phyloP scores from a whole-genome alignment of 495 filamentous ascomycete species.

The Choiromyces venosus region DNA sequence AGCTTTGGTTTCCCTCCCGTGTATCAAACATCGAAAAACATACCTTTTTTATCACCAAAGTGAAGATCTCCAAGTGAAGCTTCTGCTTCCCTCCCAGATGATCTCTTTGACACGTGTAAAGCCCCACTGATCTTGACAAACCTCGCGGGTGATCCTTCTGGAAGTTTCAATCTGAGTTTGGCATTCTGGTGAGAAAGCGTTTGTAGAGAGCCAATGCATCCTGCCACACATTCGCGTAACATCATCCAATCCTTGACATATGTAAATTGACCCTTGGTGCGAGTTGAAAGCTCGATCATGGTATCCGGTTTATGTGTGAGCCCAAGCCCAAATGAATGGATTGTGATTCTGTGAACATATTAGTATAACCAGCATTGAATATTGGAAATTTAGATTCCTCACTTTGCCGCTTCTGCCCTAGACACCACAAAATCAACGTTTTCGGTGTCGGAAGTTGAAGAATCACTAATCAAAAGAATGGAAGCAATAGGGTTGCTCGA shows the following conservation, averaged over 20 bases:
- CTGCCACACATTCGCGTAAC: slow-evolving; percentile 93
- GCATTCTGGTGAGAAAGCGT: slow-evolving; percentile 98
- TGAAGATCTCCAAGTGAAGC: slow-evolving; percentile 86
- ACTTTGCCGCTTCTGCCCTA: slow-evolving; percentile 97
- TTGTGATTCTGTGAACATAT: slow-evolving; percentile 63
- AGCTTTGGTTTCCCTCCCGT: slow-evolving; percentile 16
- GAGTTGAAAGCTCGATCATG: slow-evolving; percentile 93
- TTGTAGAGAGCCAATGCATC: slow-evolving; percentile 89
- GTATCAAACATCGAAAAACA: slow-evolving; percentile 14
- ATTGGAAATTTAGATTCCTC: slow-evolving; percentile 43
- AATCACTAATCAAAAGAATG: slow-evolving; percentile 96
- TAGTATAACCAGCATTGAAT: slow-evolving; percentile 30
- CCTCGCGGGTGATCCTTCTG: slow-evolving; percentile 93
- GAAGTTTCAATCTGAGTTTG: slow-evolving; percentile 88
- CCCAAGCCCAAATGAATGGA: slow-evolving; percentile 94
- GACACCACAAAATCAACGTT: slow-evolving; percentile 98
- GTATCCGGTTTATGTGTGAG: slow-evolving; percentile 98
- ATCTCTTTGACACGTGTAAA: slow-evolving; percentile 92
- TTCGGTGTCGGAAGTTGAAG: slow-evolving; percentile 92
- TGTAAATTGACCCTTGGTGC: slow-evolving; percentile 94
- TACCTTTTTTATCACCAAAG: slow-evolving; percentile 89
- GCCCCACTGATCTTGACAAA: slow-evolving; percentile 98
- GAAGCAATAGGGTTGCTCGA: slow-evolving; percentile 93
- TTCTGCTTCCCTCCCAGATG: slow-evolving; percentile 93
- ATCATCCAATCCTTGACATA: slow-evolving; percentile 99